These are phyloP conservation scores for Myrica gale DNA, from an alignment of 306 rosid species.

Conservation along the genomic window DNA sequence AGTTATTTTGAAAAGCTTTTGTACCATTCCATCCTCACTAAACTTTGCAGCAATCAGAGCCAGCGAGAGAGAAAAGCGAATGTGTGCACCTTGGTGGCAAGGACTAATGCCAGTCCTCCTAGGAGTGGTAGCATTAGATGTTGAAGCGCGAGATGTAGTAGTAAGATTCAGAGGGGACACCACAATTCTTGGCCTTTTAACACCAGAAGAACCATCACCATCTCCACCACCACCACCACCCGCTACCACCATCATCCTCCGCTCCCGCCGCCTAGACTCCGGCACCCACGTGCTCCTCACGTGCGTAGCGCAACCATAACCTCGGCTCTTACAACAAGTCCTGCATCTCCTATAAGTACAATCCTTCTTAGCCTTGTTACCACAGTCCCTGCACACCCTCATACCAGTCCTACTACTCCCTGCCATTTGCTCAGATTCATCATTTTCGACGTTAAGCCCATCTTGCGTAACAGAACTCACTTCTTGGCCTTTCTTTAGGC, in stretches of 20 bases:
- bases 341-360: conserved; percentile 63
- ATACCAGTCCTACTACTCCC: conserved; percentile 36
- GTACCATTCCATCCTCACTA: too few relatives aligned
- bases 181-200: conserved; percentile 52
- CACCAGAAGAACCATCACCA: conserved; percentile 41
- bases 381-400: conserved; percentile 70
- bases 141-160: conserved; percentile 53
- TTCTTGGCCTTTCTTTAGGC: conserved; percentile 50
- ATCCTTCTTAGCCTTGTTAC: conserved; percentile 81
- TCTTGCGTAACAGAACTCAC: conserved; percentile 32
- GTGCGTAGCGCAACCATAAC: conserved; percentile 65
- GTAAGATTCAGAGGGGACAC: conserved; percentile 43
- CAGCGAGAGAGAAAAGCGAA: not conserved
- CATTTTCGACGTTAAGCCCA: conserved; percentile 25
- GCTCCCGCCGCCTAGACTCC: conserved; percentile 53
- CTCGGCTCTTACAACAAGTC: conserved; percentile 82
- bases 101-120: conserved; percentile 50
- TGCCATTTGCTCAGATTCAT: conserved; percentile 11
- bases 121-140: conserved; percentile 45
- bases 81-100: conserved; percentile 49
- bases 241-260: conserved; percentile 30
- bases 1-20: not conserved
- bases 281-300: conserved; percentile 87
- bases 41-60: not conserved
- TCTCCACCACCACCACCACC: conserved; percentile 5